These are phyloP conservation scores for Pyricularia pennisetigena DNA, from an alignment of 2,329 filamentous ascomycete species.

Conservation along the genomic window DNA sequence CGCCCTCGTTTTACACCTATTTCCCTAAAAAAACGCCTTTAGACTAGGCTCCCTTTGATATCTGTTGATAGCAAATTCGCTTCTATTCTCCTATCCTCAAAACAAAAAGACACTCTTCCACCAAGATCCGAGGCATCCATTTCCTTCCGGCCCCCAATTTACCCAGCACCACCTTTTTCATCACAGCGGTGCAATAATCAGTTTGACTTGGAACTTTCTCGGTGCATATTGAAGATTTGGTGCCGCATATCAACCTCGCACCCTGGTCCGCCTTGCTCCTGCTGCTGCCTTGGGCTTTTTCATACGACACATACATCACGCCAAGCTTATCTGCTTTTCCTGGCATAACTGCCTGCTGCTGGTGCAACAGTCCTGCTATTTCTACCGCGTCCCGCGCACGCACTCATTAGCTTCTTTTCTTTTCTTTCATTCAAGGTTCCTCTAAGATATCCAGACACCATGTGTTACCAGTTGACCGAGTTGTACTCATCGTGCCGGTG, in stretches of 20 bases:
- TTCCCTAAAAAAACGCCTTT: conserved; percentile 3
- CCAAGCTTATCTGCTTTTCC: not conserved
- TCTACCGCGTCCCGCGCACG: not conserved
- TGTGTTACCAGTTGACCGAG: conserved; percentile 85
- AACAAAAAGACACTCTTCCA: not conserved
- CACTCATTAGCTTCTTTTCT: not conserved
- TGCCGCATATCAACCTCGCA: not conserved
- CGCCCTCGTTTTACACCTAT: not conserved
- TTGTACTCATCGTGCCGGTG: conserved; percentile 80
- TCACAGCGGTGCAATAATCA: not conserved
- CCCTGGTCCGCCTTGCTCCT: not conserved
- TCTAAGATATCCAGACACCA: conserved; percentile 27
- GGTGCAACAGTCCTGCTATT: not conserved
- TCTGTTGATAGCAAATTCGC: not conserved
- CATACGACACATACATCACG: not conserved
- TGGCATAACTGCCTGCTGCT: not conserved
- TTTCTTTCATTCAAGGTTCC: not conserved
- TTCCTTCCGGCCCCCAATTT: not conserved
- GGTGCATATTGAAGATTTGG: not conserved
- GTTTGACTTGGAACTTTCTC: not conserved
- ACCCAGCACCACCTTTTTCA: not conserved
- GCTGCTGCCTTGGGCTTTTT: not conserved
- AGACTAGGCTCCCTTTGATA: conserved; percentile 1
- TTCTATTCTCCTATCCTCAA: not conserved
- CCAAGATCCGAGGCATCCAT: not conserved